These are phyloP conservation scores for Conoideocrella luteorostrata DNA, from an alignment of 2,329 filamentous ascomycete genomes.

Conservation along the genomic window DNA sequence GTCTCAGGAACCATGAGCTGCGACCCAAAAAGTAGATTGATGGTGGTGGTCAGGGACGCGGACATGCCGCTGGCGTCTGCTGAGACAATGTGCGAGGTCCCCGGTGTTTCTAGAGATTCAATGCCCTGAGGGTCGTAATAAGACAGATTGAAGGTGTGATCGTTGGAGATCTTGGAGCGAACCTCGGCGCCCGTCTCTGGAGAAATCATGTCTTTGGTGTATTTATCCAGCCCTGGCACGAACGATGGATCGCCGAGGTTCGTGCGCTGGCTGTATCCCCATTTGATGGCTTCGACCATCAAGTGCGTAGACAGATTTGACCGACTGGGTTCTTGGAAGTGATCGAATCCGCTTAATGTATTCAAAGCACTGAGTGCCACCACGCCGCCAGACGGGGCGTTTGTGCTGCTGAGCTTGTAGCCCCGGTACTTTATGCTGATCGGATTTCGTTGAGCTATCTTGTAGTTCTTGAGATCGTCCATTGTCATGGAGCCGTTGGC, in stretches of 20 bases:
- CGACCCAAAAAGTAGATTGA: conserved; percentile 76
- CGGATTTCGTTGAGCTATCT: conserved; percentile 54
- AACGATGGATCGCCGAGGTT: conserved; percentile 73
- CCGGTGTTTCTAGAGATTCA: conserved; percentile 52
- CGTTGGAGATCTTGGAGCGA: conserved; percentile 38
- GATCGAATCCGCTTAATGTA: conserved; percentile 63
- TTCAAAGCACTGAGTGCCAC: conserved; percentile 71
- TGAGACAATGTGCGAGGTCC: conserved; percentile 61
- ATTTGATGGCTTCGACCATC: conserved; percentile 77
- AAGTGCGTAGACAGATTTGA: conserved; percentile 64
- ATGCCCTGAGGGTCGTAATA: conserved; percentile 40
- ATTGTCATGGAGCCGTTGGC: conserved; percentile 72
- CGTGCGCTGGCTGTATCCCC: conserved; percentile 69
- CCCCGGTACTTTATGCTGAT: conserved; percentile 60
- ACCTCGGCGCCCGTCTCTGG: conserved; percentile 48
- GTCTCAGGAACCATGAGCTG: conserved; percentile 73
- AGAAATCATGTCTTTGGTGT: conserved; percentile 61
- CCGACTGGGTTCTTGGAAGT: conserved; percentile 49
- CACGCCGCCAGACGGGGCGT: conserved; percentile 66
- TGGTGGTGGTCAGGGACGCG: conserved; percentile 71
- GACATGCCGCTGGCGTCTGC: conserved; percentile 66
- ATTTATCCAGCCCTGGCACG: conserved; percentile 51
- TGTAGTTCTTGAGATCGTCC: conserved; percentile 67
- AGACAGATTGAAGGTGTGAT: conserved; percentile 29
- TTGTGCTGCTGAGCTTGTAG: conserved; percentile 60